A percentile compares a stretch with the other conserved stretches of the same genome.
Conservation (phyloP, 495 filamentous ascomycete species). For the Jackrogersella minutella region DNA sequence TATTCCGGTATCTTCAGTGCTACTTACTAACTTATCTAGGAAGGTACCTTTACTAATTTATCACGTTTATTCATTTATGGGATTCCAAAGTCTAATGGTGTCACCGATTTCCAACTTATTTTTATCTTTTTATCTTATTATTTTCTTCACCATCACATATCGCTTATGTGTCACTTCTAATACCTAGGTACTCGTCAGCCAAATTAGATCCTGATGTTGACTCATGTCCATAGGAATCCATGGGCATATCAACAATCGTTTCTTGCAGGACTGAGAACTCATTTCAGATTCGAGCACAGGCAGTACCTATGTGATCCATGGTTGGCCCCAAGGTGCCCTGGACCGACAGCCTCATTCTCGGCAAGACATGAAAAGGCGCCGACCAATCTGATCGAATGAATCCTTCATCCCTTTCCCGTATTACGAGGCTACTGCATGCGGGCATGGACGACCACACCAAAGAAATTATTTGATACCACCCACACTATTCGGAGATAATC, state of each 20-base stretch:
- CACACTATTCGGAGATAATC: conserved; percentile 47
- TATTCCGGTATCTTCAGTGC: conserved; percentile 20
- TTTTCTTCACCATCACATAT: background rate
- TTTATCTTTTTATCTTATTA: background rate
- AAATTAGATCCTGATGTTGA: too few species aligned
- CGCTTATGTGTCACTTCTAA: too few species aligned
- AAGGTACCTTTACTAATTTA: background rate
- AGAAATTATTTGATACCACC: conserved; percentile 43
- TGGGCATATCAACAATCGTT: conserved; percentile 6
- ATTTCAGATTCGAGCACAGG: conserved; percentile 27
- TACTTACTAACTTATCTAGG: background rate
- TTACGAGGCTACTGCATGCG: conserved; percentile 50
- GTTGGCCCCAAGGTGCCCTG: conserved; percentile 40
- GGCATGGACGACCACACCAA: conserved; percentile 40
- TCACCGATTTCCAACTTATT: too few species aligned
- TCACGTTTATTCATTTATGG: too few species aligned
- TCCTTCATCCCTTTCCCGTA: conserved; percentile 39
- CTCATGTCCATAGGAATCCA: too few species aligned
- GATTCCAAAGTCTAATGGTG: background rate
- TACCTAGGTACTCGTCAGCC: too few species aligned
- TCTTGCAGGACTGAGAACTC: conserved; percentile 25
- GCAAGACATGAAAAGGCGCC: conserved; percentile 43
- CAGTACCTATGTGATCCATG: conserved; percentile 18
- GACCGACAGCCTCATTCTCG: conserved; percentile 47
- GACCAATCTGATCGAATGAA: conserved; percentile 36